Conservation (phyloP, 1,284 basidiomycete genomes). For the Gomphus sp. region DNA sequence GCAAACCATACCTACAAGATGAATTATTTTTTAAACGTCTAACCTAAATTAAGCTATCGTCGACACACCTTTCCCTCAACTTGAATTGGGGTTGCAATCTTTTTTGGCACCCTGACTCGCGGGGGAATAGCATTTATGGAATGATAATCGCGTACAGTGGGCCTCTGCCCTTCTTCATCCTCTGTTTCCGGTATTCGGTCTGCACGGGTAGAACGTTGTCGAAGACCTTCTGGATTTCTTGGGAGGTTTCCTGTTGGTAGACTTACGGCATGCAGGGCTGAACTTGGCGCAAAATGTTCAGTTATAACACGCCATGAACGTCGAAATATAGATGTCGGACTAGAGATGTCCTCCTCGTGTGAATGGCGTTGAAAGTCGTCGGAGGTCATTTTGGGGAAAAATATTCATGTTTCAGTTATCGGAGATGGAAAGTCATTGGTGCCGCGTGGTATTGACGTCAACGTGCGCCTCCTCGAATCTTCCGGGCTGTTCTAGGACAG, state of each 20-base stretch:
- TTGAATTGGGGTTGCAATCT: slow-evolving; percentile 81
- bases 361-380: not conserved
- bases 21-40: not conserved
- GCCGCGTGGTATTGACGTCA: slow-evolving; percentile 2
- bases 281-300: slow-evolving; percentile 60
- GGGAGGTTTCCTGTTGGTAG: slow-evolving; percentile 33
- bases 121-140: slow-evolving; percentile 53
- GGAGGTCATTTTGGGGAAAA: not conserved
- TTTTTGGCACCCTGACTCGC: slow-evolving; percentile 69
- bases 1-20: slow-evolving; percentile 73
- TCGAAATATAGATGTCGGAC: not conserved
- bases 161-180: slow-evolving; percentile 42
- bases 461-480: slow-evolving; percentile 1
- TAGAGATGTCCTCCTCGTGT: not conserved
- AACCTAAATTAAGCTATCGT: not conserved
- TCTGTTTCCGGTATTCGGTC: slow-evolving; percentile 59
- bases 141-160: slow-evolving; percentile 57
- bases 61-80: slow-evolving; percentile 84
- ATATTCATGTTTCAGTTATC: not conserved
- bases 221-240: slow-evolving; percentile 35
- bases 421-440: not conserved
- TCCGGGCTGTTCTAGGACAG: slow-evolving; percentile 2
- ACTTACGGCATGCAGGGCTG: slow-evolving; percentile 37
- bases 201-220: slow-evolving; percentile 53
- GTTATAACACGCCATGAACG: slow-evolving; percentile 46